phyloP scores from a whole-genome alignment of 768 basidiomycete species.

The Boletus vinaceobasis region DNA sequence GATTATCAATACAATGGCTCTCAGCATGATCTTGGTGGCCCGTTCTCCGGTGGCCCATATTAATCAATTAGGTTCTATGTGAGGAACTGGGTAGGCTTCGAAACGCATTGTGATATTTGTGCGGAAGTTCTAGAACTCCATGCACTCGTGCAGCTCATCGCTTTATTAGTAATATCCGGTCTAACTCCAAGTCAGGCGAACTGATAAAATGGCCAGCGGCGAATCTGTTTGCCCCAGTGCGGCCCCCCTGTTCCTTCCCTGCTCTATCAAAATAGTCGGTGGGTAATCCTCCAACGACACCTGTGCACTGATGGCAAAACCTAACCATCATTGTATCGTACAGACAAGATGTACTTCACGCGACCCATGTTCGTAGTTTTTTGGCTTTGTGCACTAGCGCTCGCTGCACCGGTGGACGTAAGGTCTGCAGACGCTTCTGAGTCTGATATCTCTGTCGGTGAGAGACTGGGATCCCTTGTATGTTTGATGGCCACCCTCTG shows the following conservation, averaged over 20 bases:
- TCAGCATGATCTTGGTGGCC: neutral
- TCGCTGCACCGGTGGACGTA: neutral
- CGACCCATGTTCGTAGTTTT: neutral
- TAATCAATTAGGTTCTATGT: neutral
- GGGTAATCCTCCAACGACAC: neutral
- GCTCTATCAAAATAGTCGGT: neutral
- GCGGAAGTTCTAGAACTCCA: too few species aligned
- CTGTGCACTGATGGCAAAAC: neutral
- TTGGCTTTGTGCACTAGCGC: neutral
- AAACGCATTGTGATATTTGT: too few species aligned
- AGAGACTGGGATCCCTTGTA: neutral
- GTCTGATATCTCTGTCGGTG: neutral
- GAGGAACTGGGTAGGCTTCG: neutral
- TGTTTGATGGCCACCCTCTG: neutral
- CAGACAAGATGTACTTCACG: slow-evolving; percentile 1
- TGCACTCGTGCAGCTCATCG: too few species aligned
- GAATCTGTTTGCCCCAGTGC: neutral
- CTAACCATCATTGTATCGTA: neutral
- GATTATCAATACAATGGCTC: neutral
- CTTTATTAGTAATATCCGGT: too few species aligned
- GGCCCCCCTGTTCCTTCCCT: neutral
- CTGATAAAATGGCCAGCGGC: neutral
- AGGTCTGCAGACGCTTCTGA: too few species aligned
- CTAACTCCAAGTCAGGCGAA: too few species aligned
- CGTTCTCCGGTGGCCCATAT: neutral